Evolutionary conservation across 1,284 basidiomycete genomes (phyloP), one percentile per base, ranked within the genome.

Genomic region (Neotropicomus parvogracilis): DNA sequence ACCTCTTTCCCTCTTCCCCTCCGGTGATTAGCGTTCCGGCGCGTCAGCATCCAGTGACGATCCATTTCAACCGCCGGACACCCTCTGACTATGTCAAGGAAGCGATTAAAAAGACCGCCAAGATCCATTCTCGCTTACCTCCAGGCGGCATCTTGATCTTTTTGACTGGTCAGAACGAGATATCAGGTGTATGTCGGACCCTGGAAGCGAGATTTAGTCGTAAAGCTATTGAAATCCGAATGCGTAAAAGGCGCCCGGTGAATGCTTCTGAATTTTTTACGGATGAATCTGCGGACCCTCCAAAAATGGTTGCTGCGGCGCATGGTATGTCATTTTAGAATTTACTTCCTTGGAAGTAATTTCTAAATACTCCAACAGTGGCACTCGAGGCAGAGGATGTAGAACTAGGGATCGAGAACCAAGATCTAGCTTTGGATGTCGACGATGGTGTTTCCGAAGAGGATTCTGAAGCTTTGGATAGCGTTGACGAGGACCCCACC

Each of bases 161-260:
- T 69, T 85, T 99, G 79, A 99, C 97, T 3, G 97, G 97, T 50
- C 97, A 99, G 68, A 97, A 97, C 63, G 97, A 99, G 65, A 99
- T 99, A 56, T 83, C 85, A 48, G 81, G 89, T 13, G 92, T 94
- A 0, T 95, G 92, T 61, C 78, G 84, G 53, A 87, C 84, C 63
- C 70, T 99, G 46, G 88, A 95, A 62, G 80, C 80, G 44, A 83
- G 77, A 59, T 98, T 89, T 62, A 85, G 91, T 0, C 65, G 68
- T 45, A 83, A 79, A 63, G 84, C 83, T 7, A 68, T 90, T 24
- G 75, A 80, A 46, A 74, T 74, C 42, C 77, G 72, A 62, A 68
- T 60, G 51, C 73, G 72, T 55, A 69, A 69, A 49, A 71, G 70
- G 50, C 63, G 65, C 14, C 54, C 59, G 35, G 49, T 62, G 17